Evolutionary conservation across 2,329 filamentous ascomycete genomes (phyloP).

Genomic region (Pezicula neosporulosa): DNA sequence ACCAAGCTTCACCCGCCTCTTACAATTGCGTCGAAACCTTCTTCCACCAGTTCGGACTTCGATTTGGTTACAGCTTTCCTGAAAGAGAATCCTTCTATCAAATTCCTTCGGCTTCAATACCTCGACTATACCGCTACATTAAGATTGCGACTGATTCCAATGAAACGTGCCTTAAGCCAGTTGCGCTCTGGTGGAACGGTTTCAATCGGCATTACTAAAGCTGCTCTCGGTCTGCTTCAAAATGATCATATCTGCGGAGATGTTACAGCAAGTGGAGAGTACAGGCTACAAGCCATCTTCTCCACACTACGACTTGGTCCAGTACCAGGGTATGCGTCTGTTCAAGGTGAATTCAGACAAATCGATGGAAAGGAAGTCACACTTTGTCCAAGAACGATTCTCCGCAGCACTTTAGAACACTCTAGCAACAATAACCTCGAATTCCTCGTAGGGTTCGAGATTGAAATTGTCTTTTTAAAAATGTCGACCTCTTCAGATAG

Average conservation of each 20-base stretch:
- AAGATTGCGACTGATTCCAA: slow-evolving; percentile 65
- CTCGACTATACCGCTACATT: slow-evolving; percentile 72
- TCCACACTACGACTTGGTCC: slow-evolving; percentile 57
- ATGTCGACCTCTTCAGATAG: slow-evolving; percentile 24
- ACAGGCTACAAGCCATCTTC: slow-evolving; percentile 64
- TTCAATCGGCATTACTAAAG: slow-evolving; percentile 58
- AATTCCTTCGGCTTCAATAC: slow-evolving; percentile 74
- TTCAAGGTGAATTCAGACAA: slow-evolving; percentile 64
- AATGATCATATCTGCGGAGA: slow-evolving; percentile 56
- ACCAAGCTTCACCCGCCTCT: background rate
- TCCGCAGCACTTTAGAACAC: slow-evolving; percentile 50
- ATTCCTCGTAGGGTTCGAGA: slow-evolving; percentile 74
- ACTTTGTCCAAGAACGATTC: slow-evolving; percentile 63
- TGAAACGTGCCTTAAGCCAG: slow-evolving; percentile 49
- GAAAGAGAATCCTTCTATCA: slow-evolving; percentile 44
- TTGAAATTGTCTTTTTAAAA: slow-evolving; percentile 71
- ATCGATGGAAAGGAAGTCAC: slow-evolving; percentile 44
- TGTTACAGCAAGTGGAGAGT: slow-evolving; percentile 58
- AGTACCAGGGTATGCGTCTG: slow-evolving; percentile 57
- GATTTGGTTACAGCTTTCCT: slow-evolving; percentile 37
- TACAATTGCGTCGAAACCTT: no score
- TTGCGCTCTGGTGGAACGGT: slow-evolving; percentile 30
- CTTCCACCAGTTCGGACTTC: slow-evolving; percentile 20
- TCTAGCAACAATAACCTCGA: slow-evolving; percentile 50
- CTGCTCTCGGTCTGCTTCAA: slow-evolving; percentile 63